These are phyloP conservation scores for Apiospora koreana DNA, from an alignment of 2,329 filamentous ascomycete species.

Conservation along the genomic window DNA sequence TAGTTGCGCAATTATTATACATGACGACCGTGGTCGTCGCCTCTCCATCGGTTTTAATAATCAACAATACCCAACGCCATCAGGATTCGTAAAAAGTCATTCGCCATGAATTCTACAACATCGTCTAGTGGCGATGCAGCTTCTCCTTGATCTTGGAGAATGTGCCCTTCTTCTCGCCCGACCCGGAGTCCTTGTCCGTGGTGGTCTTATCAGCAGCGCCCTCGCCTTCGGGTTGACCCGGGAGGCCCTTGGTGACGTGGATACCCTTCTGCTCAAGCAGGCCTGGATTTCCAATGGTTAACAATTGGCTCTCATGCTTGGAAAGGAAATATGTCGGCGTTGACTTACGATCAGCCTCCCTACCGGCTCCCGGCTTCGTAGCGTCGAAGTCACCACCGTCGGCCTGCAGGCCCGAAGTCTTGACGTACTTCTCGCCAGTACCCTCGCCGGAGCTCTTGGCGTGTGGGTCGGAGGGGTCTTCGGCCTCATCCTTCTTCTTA, in stretches of 20 bases:
- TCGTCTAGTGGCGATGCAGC: conserved; percentile 51
- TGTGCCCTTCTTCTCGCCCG: conserved; percentile 51
- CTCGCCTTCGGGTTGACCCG: conserved; percentile 20
- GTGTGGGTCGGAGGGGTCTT: conserved; percentile 24
- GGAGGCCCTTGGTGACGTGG: conserved; percentile 29
- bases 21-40: not conserved
- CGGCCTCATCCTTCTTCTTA: conserved; percentile 20
- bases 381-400: conserved; percentile 72
- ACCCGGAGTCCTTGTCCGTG: conserved; percentile 20
- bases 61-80: not conserved
- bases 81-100: not conserved
- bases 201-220: conserved; percentile 18
- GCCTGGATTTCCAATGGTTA: conserved; percentile 37
- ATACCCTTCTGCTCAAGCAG: conserved; percentile 56
- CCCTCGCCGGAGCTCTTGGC: conserved; percentile 41
- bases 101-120: not conserved
- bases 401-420: conserved; percentile 57
- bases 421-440: conserved; percentile 59
- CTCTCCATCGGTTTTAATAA: not conserved
- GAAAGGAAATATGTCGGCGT: not conserved
- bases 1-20: not conserved
- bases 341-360: conserved; percentile 65
- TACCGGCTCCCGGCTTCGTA: conserved; percentile 62
- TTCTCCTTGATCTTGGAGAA: conserved; percentile 70
- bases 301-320: not conserved